Conservation (phyloP, 768 basidiomycete species). For the Rhodotorula sphaerocarpa region DNA sequence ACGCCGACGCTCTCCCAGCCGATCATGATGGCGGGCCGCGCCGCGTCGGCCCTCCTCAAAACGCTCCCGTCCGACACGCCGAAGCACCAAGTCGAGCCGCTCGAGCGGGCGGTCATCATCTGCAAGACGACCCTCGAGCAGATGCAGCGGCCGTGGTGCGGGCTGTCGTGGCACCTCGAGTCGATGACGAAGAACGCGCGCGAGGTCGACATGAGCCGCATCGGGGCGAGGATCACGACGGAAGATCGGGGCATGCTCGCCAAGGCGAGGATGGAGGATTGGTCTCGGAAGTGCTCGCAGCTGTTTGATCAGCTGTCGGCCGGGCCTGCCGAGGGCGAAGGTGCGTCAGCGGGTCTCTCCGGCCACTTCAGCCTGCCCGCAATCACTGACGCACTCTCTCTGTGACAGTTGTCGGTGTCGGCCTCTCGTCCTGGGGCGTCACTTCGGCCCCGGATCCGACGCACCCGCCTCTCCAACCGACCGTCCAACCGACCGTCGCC, state of each 20-base stretch:
- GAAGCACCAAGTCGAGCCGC: neutral
- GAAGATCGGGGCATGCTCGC: slow-evolving; percentile 4
- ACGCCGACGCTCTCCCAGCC: slow-evolving; percentile 5
- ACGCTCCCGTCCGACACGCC: neutral
- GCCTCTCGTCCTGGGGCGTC: slow-evolving; percentile 1
- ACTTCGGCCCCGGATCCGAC: neutral
- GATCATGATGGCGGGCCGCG: slow-evolving; percentile 7
- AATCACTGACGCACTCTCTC: neutral
- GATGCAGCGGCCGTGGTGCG: neutral
- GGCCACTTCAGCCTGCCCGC: neutral
- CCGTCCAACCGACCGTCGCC: slow-evolving; percentile 5
- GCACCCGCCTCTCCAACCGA: neutral
- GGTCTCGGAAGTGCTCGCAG: neutral
- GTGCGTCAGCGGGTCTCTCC: neutral
- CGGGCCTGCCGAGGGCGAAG: neutral
- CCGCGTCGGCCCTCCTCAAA: neutral
- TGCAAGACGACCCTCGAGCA: slow-evolving; percentile 6
- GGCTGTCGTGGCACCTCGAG: slow-evolving; percentile 9
- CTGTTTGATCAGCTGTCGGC: neutral
- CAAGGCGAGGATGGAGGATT: slow-evolving; percentile 1
- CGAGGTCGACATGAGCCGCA: neutral
- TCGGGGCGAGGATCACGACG: neutral
- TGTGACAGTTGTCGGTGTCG: slow-evolving; percentile 3
- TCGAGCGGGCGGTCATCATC: neutral
- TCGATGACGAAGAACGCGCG: neutral